Evolutionary conservation across 2,329 filamentous ascomycete genomes (phyloP), one percentile per base, ranked within the genome.

Genomic region (Colletotrichum paranaense): DNA sequence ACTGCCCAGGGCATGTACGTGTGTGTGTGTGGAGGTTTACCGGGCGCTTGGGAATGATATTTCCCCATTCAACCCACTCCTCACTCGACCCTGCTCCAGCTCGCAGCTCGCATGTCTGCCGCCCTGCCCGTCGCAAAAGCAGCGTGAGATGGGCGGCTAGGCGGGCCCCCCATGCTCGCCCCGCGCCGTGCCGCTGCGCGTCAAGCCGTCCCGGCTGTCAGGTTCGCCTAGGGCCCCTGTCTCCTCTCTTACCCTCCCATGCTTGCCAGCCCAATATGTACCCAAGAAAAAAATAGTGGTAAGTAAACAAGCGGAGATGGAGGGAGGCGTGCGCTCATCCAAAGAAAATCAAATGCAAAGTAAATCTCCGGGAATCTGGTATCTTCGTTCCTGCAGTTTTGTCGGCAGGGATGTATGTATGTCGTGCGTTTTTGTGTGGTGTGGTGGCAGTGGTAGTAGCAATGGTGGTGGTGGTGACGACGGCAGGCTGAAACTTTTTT

Each of bases 101-200:
- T 77, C 72, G 75, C 76, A 77, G 76, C 68, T 77, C 72, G 75
- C 76, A 77, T 76, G 73, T 69, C 72, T 62, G 59, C 59, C n/a
- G 58, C 62, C 22, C 64, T 53, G 55, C 62, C 53, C 58, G 42
- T 46, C 59, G 73, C 80, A 75, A 84, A 85, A 85, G 83, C 82
- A 83, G 82, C 82, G 80, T 82, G 80, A 81, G 78, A 82, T 81
- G 75, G 78, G 79, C 46, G 60, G 49, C 62, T 62, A 66, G 46
- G 28, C 42, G 59, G 35, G 79, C 80, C 32, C 53, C 67, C 67
- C 67, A 68, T 63, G 68, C 11, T 22, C 72, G 62, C 68, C 58
- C 63, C 72, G 72, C 68, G 72, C 84, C 81, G 76, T 66, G 66
- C 70, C 74, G 72, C 74, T 73, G 76, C 72, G 62, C 60, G 56